A percentile compares a stretch with the other conserved stretches of the same genome.
Evolutionary conservation across 1,284 basidiomycete genomes (phyloP).

Genomic region (Mycena citricolor): DNA sequence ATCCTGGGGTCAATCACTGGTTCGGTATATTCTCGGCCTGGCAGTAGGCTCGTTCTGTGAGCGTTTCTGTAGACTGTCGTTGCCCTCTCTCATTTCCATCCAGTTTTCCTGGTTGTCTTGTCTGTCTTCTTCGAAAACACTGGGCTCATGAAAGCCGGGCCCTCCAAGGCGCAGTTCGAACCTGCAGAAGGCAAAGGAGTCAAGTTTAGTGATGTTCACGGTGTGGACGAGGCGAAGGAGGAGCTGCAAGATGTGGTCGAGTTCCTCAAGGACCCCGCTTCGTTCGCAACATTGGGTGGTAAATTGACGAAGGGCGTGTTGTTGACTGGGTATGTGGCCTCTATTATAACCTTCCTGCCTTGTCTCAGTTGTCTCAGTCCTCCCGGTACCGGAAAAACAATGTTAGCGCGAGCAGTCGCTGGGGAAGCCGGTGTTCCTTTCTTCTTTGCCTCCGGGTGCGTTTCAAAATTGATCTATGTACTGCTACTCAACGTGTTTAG

Average conservation of each 20-base stretch:
- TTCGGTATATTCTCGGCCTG: slow-evolving; percentile 59
- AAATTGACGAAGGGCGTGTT: slow-evolving; percentile 91
- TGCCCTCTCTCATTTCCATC: background rate
- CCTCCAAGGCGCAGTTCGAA: slow-evolving; percentile 74
- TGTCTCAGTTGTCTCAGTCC: slow-evolving; percentile 38
- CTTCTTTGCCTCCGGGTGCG: slow-evolving; percentile 81
- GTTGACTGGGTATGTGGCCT: slow-evolving; percentile 64
- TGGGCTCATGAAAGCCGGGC: slow-evolving; percentile 86
- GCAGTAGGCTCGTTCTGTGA: slow-evolving; percentile 53
- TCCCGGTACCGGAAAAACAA: slow-evolving; percentile 95
- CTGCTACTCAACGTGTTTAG: slow-evolving; percentile 39
- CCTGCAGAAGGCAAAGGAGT: slow-evolving; percentile 76
- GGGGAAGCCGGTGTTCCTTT: slow-evolving; percentile 97
- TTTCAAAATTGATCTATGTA: slow-evolving; percentile 3
- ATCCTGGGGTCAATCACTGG: slow-evolving; percentile 61
- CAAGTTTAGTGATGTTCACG: slow-evolving; percentile 92
- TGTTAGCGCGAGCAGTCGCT: slow-evolving; percentile 93
- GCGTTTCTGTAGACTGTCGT: slow-evolving; percentile 26
- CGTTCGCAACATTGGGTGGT: slow-evolving; percentile 87
- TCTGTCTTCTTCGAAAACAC: slow-evolving; percentile 91
- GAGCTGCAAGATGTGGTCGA: slow-evolving; percentile 93
- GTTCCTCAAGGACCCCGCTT: slow-evolving; percentile 88
- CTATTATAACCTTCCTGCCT: background rate
- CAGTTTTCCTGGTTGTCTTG: slow-evolving; percentile 80
- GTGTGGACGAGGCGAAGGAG: slow-evolving; percentile 93